Conservation (phyloP, 345 rosid species). For the Iberis pinnata region DNA sequence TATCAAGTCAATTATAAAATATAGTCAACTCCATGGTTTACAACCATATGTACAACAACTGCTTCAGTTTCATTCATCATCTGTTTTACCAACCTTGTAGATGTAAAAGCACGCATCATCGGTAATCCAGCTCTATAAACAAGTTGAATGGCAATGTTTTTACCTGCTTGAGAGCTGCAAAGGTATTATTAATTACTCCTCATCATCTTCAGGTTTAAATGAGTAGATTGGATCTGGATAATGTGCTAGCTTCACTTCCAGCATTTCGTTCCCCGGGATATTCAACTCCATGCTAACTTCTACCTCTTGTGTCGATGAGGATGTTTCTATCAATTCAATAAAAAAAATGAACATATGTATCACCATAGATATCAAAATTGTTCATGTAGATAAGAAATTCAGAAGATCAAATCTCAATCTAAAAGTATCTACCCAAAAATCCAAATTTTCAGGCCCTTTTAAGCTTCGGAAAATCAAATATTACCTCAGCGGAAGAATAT, state of each 20-base stretch:
- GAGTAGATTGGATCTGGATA: conserved; percentile 21
- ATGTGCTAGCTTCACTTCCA: conserved; percentile 28
- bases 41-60: conserved; percentile 26
- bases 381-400: too few relatives aligned
- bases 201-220: conserved; percentile 17
- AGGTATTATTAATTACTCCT: conserved; percentile 9
- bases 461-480: too few relatives aligned
- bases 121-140: background rate
- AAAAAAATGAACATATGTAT: background rate
- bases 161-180: background rate
- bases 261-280: conserved; percentile 20
- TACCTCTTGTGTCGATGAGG: conserved; percentile 11
- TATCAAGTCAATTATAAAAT: background rate
- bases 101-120: background rate
- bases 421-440: too few relatives aligned
- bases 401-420: too few relatives aligned
- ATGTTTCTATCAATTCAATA: background rate
- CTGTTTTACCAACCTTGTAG: conserved; percentile 1
- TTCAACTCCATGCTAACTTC: conserved; percentile 18
- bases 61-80: conserved; percentile 7
- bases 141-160: background rate
- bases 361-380: conserved; percentile 2
- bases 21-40: conserved; percentile 2
- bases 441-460: too few relatives aligned
- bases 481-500: background rate